Percentiles rank a stretch among this genome's conserved stretches.
phyloP scores from a whole-genome alignment of 1,139 yeast species.

The Pichia kudriavzevii region DNA sequence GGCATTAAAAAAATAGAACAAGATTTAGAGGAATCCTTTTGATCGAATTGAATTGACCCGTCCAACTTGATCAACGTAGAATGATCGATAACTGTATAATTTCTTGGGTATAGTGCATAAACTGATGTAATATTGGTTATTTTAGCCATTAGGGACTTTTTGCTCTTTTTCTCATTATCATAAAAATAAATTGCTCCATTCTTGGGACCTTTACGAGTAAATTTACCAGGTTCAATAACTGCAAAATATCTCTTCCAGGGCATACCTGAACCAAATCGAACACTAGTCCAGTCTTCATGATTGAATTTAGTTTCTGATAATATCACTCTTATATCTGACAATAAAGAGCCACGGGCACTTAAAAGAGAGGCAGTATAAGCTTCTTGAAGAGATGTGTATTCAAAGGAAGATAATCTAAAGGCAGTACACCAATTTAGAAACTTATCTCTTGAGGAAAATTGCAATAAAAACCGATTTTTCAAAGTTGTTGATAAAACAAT shows the following conservation, averaged over 20 bases:
- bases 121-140: conserved; percentile 64
- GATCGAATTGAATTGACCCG: conserved; percentile 60
- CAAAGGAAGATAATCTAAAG: conserved; percentile 69
- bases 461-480: conserved; percentile 78
- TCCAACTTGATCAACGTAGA: conserved; percentile 85
- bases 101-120: conserved; percentile 91
- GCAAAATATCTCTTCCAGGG: conserved; percentile 96
- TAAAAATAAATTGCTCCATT: conserved; percentile 51
- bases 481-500: conserved; percentile 84
- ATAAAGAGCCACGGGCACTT: conserved; percentile 77
- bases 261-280: conserved; percentile 93
- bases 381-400: conserved; percentile 76
- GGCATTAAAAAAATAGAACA: conserved; percentile 93
- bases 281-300: conserved; percentile 93
- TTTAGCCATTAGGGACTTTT: conserved; percentile 74
- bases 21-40: conserved; percentile 51
- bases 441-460: conserved; percentile 54
- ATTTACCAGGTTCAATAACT: conserved; percentile 69
- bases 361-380: conserved; percentile 93
- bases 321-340: conserved; percentile 80
- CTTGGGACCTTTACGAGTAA: conserved; percentile 31
- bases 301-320: conserved; percentile 77
- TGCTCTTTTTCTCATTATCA: conserved; percentile 62
- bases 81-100: conserved; percentile 70
- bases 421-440: conserved; percentile 72